Evolutionary conservation across 192 early-diverging fungal species (phyloP).

Genomic region (Coemansia sp.): DNA sequence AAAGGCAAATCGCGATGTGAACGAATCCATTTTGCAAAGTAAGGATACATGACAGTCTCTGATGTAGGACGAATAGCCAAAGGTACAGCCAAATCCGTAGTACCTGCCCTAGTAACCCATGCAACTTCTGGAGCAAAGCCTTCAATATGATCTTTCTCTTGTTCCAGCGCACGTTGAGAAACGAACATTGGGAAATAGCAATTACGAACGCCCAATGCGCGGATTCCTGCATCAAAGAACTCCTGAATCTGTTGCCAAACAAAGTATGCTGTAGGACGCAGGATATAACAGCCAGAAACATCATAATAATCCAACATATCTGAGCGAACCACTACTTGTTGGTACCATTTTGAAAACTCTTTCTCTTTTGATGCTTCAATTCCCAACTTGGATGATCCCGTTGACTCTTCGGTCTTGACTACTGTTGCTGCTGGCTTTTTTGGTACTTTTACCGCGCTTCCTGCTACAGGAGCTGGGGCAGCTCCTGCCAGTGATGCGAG

Average conservation of each 20-base stretch:
- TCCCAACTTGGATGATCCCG: slow-evolving; percentile 74
- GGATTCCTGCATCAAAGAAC: slow-evolving; percentile 90
- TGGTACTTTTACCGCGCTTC: slow-evolving; percentile 28
- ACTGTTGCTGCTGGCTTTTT: slow-evolving; percentile 56
- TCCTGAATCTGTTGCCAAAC: slow-evolving; percentile 97
- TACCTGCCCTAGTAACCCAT: slow-evolving; percentile 98
- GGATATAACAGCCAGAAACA: slow-evolving; percentile 97
- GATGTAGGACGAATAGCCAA: slow-evolving; percentile 98
- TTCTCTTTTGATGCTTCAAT: slow-evolving; percentile 83
- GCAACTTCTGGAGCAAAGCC: slow-evolving; percentile 99
- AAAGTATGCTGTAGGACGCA: slow-evolving; percentile 92
- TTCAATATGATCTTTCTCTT: slow-evolving; percentile 99
- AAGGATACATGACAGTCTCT: slow-evolving; percentile 99
- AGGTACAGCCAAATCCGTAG: slow-evolving; percentile 89
- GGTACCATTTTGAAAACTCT: slow-evolving; percentile 93
- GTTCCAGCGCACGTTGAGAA: slow-evolving; percentile 77
- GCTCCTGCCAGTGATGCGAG: slow-evolving; percentile 59
- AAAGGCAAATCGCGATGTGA: slow-evolving; percentile 96
- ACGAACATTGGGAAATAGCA: slow-evolving; percentile 99
- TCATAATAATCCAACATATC: slow-evolving; percentile 99
- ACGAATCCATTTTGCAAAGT: slow-evolving; percentile 97
- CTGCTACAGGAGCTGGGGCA: slow-evolving; percentile 15
- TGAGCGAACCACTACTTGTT: slow-evolving; percentile 81
- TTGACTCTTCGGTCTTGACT: slow-evolving; percentile 50
- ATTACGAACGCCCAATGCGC: slow-evolving; percentile 91